These are phyloP conservation scores for Aeschynomene evenia DNA, from an alignment of 306 rosid species.

Conservation along the genomic window DNA sequence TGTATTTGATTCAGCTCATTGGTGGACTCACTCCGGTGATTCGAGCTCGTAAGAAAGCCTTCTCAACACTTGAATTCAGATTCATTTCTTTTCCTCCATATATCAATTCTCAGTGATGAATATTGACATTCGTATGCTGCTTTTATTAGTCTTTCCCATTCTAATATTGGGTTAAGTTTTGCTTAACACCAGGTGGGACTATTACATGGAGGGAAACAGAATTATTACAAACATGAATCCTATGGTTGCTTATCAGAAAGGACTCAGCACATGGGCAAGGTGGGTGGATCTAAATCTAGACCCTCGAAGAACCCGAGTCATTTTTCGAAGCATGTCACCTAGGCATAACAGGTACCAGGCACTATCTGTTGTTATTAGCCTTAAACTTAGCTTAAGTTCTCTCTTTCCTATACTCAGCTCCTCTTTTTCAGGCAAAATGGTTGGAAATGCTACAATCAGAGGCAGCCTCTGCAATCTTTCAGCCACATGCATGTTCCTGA, in stretches of 20 bases:
- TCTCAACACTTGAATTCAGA: constrained; percentile 16
- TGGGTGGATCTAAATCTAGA: constrained; percentile 87
- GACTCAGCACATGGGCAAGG: constrained; percentile 94
- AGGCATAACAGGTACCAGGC: constrained; percentile 98
- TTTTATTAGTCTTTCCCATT: constrained; percentile 5
- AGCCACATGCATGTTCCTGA: constrained; percentile 81
- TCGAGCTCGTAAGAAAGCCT: constrained; percentile 67
- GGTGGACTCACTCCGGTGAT: constrained; percentile 98
- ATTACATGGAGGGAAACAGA: constrained; percentile 72
- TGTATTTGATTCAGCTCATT: constrained; percentile 94
- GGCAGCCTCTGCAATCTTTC: constrained; percentile 68
- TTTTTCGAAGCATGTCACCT: constrained; percentile 94
- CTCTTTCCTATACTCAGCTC: constrained; percentile 11
- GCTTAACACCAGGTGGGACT: constrained; percentile 78
- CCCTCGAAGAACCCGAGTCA: constrained; percentile 60
- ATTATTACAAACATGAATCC: constrained; percentile 66
- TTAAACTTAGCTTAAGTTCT: neutral
- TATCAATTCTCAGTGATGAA: neutral
- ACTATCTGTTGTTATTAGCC: neutral
- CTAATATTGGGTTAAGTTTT: constrained; percentile 16
- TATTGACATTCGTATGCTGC: neutral
- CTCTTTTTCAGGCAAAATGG: constrained; percentile 68
- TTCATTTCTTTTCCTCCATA: neutral
- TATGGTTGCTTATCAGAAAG: constrained; percentile 94
- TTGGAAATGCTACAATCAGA: constrained; percentile 91